Percentiles rank a stretch among this genome's conserved stretches.
Evolutionary conservation across 176 grass and related monocot species (phyloP).

Genomic region (Rhynchospora breviuscula): DNA sequence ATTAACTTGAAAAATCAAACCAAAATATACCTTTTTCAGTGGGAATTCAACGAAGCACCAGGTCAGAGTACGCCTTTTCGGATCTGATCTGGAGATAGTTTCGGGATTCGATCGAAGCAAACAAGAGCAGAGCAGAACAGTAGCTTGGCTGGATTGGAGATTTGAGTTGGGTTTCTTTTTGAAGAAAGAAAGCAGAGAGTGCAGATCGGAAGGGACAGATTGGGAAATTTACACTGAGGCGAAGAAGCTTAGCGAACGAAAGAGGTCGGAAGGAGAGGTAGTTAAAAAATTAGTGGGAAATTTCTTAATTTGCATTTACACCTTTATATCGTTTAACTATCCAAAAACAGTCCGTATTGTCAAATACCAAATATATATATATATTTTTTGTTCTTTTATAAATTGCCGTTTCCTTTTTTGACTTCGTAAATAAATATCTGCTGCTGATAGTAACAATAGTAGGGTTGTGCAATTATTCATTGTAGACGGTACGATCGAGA

Average conservation of each 20-base stretch:
- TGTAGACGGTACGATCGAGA: neutral
- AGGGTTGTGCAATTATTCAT: neutral
- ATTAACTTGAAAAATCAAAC: neutral
- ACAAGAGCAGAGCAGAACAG: neutral
- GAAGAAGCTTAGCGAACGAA: constrained; percentile 12
- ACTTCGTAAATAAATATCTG: neutral
- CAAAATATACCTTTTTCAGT: constrained; percentile 16
- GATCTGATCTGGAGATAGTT: constrained; percentile 15
- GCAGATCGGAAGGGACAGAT: constrained; percentile 17
- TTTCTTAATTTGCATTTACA: neutral
- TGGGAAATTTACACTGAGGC: constrained; percentile 5
- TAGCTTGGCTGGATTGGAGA: constrained; percentile 12
- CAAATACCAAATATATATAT: neutral
- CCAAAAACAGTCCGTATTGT: neutral
- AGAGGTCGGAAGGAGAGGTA: neutral
- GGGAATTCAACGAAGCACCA: neutral
- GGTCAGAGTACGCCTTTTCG: neutral
- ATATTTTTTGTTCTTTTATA: neutral
- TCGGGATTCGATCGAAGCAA: constrained; percentile 9
- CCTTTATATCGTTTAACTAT: neutral
- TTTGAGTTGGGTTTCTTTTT: constrained; percentile 11
- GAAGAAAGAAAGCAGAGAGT: constrained; percentile 14
- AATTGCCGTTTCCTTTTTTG: neutral
- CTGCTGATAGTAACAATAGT: neutral
- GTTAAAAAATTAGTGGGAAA: constrained; percentile 10